Base-by-base conservation (phyloP, 2,329 filamentous ascomycete genomes). In the Sclerotinia glacialis region DNA sequence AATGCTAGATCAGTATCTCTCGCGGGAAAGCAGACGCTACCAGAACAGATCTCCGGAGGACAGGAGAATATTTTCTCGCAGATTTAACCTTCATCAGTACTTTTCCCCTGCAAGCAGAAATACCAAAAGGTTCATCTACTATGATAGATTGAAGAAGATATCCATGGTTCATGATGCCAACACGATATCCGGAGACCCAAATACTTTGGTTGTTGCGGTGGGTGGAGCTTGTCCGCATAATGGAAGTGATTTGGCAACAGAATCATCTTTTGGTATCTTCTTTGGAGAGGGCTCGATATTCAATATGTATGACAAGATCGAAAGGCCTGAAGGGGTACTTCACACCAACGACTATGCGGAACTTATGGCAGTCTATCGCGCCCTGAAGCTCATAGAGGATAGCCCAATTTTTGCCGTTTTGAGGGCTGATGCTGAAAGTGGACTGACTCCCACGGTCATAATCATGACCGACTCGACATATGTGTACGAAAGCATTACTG, bases 71-170 rank as follows among this genome's bases (percentile, higher is more conserved):
- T 60, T 7, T 11, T 49, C 58, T 12, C 58, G 58, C 5, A 60
- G 37, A 47, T 60, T 60, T 60, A 44, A 60, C 18, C 58, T 60
- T 2, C 58, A 60, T 49, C 58, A 60, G 9, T 60, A 60, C 5
- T 60, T 60, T n/a, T 60, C 58, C 1, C 58, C 58, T 0, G 58
- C 58, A 16, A 60, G 58, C 18, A 49, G 58, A 4, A 60, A 60
- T 21, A 60, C 44, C 5, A 47, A 60, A 23, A 60, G 28, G 21
- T 60, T 60, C 16, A 60, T 60, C 3, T 23, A 49, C 18, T 37
- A 60, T 21, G 28, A 60, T 60, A 1, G 1, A 26, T 21, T 14
- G 18, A 18, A 16, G 31, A 8, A 31, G 0, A 3, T 49, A 5
- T 60, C 58, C 2, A 47, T 49, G n/a, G 44, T 60, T 12, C 58